A percentile compares a stretch with the other conserved stretches of the same genome.
Conservation (phyloP, 169 alveolate genomes). For the Eimeria praecox region DNA sequence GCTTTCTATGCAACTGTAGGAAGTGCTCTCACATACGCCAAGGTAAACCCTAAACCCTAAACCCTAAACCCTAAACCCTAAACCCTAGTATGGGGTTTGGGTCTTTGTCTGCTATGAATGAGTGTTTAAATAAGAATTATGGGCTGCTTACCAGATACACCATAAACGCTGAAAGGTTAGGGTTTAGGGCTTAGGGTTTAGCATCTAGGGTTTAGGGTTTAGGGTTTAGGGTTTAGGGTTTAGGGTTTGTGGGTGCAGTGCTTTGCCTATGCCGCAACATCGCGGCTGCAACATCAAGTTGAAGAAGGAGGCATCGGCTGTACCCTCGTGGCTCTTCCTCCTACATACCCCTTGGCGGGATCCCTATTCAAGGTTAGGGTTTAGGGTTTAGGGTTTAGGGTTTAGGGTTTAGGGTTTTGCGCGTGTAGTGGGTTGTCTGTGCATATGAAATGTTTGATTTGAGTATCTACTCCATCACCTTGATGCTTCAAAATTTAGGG, state of each 20-base stretch:
- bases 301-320: slow-evolving; percentile 73
- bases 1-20: slow-evolving; percentile 75
- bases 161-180: too few relatives aligned
- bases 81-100: too few relatives aligned
- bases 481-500: too few relatives aligned
- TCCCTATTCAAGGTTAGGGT: slow-evolving; percentile 21
- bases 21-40: slow-evolving; percentile 44
- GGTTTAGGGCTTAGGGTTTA: too few relatives aligned
- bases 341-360: slow-evolving; percentile 37
- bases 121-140: too few relatives aligned
- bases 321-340: slow-evolving; percentile 53
- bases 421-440: too few relatives aligned
- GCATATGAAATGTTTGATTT: too few relatives aligned
- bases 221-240: slow-evolving; percentile 41
- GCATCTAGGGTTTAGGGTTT: background rate
- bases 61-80: background rate
- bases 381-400: slow-evolving; percentile 22
- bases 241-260: slow-evolving; percentile 31
- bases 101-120: too few relatives aligned
- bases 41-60: slow-evolving; percentile 49
- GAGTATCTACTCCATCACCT: too few relatives aligned
- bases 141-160: too few relatives aligned
- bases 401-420: too few relatives aligned
- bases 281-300: slow-evolving; percentile 30
- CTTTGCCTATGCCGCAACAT: slow-evolving; percentile 47